phyloP scores from a whole-genome alignment of 1,139 yeast genomes.

The Pichia norvegensis region DNA sequence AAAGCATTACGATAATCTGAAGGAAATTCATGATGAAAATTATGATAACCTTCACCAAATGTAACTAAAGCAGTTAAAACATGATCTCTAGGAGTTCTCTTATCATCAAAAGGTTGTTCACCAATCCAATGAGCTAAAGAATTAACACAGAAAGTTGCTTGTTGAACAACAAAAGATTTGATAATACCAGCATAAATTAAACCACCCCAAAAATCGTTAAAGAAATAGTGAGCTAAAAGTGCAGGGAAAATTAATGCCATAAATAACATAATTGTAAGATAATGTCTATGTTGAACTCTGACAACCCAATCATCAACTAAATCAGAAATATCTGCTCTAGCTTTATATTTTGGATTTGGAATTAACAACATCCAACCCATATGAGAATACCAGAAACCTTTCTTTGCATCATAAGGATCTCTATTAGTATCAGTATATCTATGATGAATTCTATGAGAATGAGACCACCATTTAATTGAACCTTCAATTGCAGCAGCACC shows the following conservation, averaged over 20 bases:
- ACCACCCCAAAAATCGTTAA: constrained; percentile 93
- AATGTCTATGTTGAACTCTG: constrained; percentile 89
- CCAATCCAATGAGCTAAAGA: constrained; percentile 99
- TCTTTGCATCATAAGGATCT: constrained; percentile 96
- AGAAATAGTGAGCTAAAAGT: constrained; percentile 64
- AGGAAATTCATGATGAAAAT: constrained; percentile 99
- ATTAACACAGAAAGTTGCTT: constrained; percentile 97
- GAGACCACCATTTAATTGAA: constrained; percentile 98
- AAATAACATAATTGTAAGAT: constrained; percentile 56
- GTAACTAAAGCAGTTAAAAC: constrained; percentile 89
- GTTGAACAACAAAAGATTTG: constrained; percentile 81
- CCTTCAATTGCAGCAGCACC: constrained; percentile 98
- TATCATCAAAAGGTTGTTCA: constrained; percentile 94
- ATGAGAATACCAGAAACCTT: constrained; percentile 93
- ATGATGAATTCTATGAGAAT: constrained; percentile 95
- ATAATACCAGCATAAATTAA: constrained; percentile 84
- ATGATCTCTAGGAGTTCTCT: constrained; percentile 96
- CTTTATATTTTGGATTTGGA: constrained; percentile 92
- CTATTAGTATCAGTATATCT: constrained; percentile 93
- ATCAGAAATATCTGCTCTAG: constrained; percentile 93
- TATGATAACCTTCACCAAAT: constrained; percentile 98
- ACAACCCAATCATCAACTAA: constrained; percentile 86
- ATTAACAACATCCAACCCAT: constrained; percentile 95
- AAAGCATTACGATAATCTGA: constrained; percentile 96
- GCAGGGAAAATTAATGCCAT: constrained; percentile 72